These are phyloP conservation scores for Boletus smithii DNA, from an alignment of 1,284 basidiomycete species.

Conservation along the genomic window DNA sequence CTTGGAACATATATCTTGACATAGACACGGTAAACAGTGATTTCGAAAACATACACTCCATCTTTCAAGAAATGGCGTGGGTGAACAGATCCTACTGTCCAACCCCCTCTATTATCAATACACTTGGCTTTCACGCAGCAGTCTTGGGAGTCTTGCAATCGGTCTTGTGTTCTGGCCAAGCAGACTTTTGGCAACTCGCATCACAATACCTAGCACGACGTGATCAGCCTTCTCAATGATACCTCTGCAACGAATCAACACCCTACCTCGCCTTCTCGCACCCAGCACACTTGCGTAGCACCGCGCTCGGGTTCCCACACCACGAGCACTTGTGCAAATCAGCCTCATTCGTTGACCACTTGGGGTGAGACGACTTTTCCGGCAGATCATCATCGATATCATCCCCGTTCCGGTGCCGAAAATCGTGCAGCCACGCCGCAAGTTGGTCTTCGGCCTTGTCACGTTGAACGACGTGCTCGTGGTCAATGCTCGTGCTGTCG, in stretches of 20 bases:
- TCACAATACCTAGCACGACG: conserved; percentile 46
- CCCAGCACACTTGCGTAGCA: conserved; percentile 48
- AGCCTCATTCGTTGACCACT: conserved; percentile 43
- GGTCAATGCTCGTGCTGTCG: conserved; percentile 28
- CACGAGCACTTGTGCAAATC: conserved; percentile 53
- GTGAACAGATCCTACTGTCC: conserved; percentile 5
- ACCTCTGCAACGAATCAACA: not conserved
- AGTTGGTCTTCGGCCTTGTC: conserved; percentile 51
- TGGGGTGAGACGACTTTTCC: conserved; percentile 35
- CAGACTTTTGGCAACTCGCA: conserved; percentile 45
- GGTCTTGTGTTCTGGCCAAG: conserved; percentile 48
- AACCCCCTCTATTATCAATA: not conserved
- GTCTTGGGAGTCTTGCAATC: conserved; percentile 32
- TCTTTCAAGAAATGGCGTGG: not conserved
- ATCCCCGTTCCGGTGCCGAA: conserved; percentile 42
- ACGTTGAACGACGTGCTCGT: conserved; percentile 28
- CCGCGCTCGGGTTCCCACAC: conserved; percentile 57
- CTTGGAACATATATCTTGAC: not conserved
- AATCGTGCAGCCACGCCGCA: conserved; percentile 51
- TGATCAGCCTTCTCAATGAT: not conserved
- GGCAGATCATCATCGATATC: conserved; percentile 28
- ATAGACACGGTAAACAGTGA: too few relatives aligned
- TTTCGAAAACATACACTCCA: not conserved
- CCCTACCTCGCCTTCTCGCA: conserved; percentile 44
- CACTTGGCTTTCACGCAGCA: not conserved